A percentile compares a stretch with the other conserved stretches of the same genome.
These are phyloP conservation scores for Paecilomyces sp. DNA, from an alignment of 2,329 filamentous ascomycete species.

Conservation along the genomic window DNA sequence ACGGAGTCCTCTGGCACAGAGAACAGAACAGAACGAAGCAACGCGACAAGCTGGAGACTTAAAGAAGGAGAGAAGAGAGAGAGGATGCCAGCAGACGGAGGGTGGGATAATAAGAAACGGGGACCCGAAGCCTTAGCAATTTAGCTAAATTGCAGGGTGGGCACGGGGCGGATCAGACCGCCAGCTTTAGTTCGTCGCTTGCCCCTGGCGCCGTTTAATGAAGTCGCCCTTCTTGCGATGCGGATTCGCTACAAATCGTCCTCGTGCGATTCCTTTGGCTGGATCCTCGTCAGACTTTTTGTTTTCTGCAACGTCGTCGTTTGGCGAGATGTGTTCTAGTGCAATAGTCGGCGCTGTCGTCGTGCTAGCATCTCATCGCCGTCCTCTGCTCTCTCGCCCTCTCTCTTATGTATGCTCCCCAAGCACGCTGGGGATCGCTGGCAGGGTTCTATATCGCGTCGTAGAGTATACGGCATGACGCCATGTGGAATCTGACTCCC, in stretches of 20 bases:
- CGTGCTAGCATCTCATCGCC: background rate
- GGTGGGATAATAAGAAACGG: constrained; percentile 6
- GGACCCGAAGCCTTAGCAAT: background rate
- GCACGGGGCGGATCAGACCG: background rate
- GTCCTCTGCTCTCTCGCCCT: background rate
- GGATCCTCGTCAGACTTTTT: background rate
- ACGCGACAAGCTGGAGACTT: constrained; percentile 4
- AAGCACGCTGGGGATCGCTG: background rate
- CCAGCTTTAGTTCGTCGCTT: background rate
- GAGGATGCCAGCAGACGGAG: constrained; percentile 6
- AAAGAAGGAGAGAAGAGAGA: constrained; percentile 8
- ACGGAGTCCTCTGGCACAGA: constrained; percentile 10
- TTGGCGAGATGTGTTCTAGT: background rate
- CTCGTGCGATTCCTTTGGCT: background rate
- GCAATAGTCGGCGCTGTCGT: background rate
- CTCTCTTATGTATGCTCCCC: background rate
- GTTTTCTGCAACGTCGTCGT: background rate
- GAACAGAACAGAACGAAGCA: constrained; percentile 5
- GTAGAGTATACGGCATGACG: background rate
- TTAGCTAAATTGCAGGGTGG: background rate
- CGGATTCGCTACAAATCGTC: background rate
- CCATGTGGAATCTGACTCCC: background rate
- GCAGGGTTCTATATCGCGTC: background rate
- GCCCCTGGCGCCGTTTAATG: background rate
- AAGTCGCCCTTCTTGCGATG: background rate